These are phyloP conservation scores for Telopea speciosissima DNA, from an alignment of 177 flowering plant species.

Conservation along the genomic window DNA sequence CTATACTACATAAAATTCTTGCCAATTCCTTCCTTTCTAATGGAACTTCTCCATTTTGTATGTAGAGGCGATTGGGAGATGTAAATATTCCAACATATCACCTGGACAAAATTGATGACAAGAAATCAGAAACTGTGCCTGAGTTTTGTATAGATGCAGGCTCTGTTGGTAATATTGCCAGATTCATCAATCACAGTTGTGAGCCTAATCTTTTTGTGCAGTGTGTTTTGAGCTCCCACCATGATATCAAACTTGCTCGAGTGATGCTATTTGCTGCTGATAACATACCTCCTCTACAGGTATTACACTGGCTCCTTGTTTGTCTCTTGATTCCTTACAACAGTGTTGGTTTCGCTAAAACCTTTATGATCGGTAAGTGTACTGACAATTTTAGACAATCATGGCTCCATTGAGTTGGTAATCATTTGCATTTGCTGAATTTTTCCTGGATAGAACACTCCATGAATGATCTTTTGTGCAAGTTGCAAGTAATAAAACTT, in stretches of 20 bases:
- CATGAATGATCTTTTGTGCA: too few relatives aligned
- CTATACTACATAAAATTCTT: too few relatives aligned
- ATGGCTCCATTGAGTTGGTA: too few relatives aligned
- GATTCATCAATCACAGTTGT: conserved; percentile 94
- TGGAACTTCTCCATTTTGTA: too few relatives aligned
- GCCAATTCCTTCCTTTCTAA: too few relatives aligned
- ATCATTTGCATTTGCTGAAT: too few relatives aligned
- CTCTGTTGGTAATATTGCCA: conserved; percentile 53
- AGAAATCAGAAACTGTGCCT: conserved; percentile 37
- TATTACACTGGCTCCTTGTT: conserved; percentile 1
- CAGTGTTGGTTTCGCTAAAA: too few relatives aligned
- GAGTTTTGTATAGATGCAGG: conserved; percentile 88
- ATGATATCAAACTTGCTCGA: conserved; percentile 67
- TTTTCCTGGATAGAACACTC: too few relatives aligned
- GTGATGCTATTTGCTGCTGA: conserved; percentile 79
- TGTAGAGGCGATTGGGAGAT: conserved; percentile 52
- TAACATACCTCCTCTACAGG: conserved; percentile 84
- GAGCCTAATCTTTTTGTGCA: conserved; percentile 88
- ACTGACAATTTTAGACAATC: too few relatives aligned
- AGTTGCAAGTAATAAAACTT: too few relatives aligned
- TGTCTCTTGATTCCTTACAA: too few relatives aligned
- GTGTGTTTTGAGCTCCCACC: conserved; percentile 71
- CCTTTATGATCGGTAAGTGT: too few relatives aligned
- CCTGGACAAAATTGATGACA: conserved; percentile 28
- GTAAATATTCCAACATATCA: conserved; percentile 19